Evolutionary conservation across 805 yeast species (phyloP), one percentile per base, ranked within the genome.

Genomic region (Saccharomyces jurei): DNA sequence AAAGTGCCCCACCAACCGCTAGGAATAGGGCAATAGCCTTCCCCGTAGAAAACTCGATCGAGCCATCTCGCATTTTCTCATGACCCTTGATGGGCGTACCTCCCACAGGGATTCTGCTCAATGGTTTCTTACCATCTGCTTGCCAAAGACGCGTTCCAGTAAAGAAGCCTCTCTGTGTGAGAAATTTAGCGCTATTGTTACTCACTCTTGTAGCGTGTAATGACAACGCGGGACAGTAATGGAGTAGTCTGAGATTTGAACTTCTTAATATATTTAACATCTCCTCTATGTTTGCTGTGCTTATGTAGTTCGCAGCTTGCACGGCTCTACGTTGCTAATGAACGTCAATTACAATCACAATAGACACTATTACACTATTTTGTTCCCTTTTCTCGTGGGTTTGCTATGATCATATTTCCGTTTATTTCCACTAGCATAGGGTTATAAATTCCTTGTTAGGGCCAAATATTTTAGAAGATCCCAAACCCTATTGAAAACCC

Each of bases 21-120:
- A 87, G 55, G 66, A 91, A 79, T 28, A 89, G 65, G 1, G 81
- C 70, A 17, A 87, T 82, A 0, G 96, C 90, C 64, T 87, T 87
- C 95, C 97, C 89, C 8, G 90, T 79, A 10, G 92, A 81, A 71
- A 85, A 86, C 63, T 88, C 95, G 54, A 87, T 77, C 46, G 64
- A 63, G 9, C 55, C 51, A 11, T 50, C 81, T 74, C 11, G 71
- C 70, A 2, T 76, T 69, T 54, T 68, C 71, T 56, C 74, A 60
- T 57, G 64, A 58, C 54, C 62, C 64, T 48, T 61, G 54, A 48
- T 71, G 11, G 67, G 62, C 1, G 77, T 52, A 1, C 83, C 85
- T 8, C 96, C 96, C 57, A 89, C 77, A 11, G 94, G 90, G 32
- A 87, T 83, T 66, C 96, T 75, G 58, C 92, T 86, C 55, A 89